Evolutionary conservation across 2,329 filamentous ascomycete genomes (phyloP), one percentile per base, ranked within the genome.

Genomic region (Verticillium nubilum): DNA sequence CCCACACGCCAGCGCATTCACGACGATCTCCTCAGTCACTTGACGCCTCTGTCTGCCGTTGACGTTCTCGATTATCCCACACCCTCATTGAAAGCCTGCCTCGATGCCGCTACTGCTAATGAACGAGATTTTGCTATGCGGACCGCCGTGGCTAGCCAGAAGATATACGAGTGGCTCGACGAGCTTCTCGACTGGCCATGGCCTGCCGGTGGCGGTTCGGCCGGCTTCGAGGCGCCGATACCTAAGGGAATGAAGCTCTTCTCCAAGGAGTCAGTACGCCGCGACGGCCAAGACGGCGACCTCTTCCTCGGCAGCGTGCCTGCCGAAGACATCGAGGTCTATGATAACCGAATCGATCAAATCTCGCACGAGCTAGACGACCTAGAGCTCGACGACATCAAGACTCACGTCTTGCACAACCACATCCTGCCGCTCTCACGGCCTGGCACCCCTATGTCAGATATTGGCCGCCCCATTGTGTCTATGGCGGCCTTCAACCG

Each of bases 371-470:
- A 87, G 59, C 78, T 95, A 76, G 85, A 90, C 59, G 81, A 84
- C 42, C 77, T 95, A 57, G 85, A 90, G 58, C 79, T 96, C 42
- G 91, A 98, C 68, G 92, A 96, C 64, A 87, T 99, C 70, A 98
- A 99, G 76, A 86, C 84, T 52, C 90, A 94, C 69, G 90, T 97
- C 65, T 78, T 97, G 63, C 87, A 89, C 72, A 90, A 90, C 67
- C 90, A 97, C 76, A 87, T 89, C 70, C 76, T 87, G 64, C 83
- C 82, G 7, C 78, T 78, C 65, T 86, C 84, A 60, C 78, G 83
- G 50, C 79, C 77, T 13, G 75, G 73, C 6, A 80, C 75, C 12
- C 79, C 80, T 12, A 76, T 79, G 54, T 72, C 80, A 63, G 67
- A 76, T 67, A 77, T 84, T 1, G 77, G 72, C 54, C 69, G 69